A percentile compares a stretch with the other conserved stretches of the same genome.
These are phyloP conservation scores for Calcarisporium arbuscula DNA, from an alignment of 2,329 filamentous ascomycete species.

Conservation along the genomic window DNA sequence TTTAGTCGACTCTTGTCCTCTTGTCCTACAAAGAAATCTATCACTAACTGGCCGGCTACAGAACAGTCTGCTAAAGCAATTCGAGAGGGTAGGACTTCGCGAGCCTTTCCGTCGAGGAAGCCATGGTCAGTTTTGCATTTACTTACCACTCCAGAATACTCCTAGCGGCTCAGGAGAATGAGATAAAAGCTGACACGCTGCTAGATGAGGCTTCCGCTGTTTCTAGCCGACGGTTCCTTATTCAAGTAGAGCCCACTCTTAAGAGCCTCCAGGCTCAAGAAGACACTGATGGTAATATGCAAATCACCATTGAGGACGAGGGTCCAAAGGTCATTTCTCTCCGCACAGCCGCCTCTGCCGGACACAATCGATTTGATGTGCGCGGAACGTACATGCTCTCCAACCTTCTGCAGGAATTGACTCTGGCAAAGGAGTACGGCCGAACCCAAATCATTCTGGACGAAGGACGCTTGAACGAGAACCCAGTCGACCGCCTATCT, in stretches of 20 bases:
- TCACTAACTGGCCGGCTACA: constrained; percentile 26
- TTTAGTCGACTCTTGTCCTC: not conserved
- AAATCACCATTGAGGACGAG: constrained; percentile 94
- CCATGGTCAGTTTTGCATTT: constrained; percentile 46
- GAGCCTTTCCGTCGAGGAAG: constrained; percentile 54
- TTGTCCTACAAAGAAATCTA: not conserved
- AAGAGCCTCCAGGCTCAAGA: constrained; percentile 75
- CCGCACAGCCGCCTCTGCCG: constrained; percentile 78
- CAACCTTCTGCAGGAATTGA: constrained; percentile 91
- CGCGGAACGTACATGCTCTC: constrained; percentile 96
- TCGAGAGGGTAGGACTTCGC: constrained; percentile 44
- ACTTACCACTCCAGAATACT: not conserved
- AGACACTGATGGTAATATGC: constrained; percentile 89
- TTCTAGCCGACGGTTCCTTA: constrained; percentile 69
- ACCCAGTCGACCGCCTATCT: constrained; percentile 81
- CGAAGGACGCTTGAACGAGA: constrained; percentile 87
- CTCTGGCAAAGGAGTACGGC: constrained; percentile 83
- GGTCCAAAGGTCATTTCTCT: constrained; percentile 87
- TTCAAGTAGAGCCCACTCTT: constrained; percentile 80
- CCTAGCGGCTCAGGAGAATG: not conserved
- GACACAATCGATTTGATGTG: constrained; percentile 81
- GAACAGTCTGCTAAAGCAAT: constrained; percentile 48
- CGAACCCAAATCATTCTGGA: constrained; percentile 87
- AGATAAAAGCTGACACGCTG: constrained; percentile 5
- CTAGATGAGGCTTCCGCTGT: constrained; percentile 66